These are phyloP conservation scores for Raddia guianensis DNA, from an alignment of 176 grass and related monocot genomes.

Conservation along the genomic window DNA sequence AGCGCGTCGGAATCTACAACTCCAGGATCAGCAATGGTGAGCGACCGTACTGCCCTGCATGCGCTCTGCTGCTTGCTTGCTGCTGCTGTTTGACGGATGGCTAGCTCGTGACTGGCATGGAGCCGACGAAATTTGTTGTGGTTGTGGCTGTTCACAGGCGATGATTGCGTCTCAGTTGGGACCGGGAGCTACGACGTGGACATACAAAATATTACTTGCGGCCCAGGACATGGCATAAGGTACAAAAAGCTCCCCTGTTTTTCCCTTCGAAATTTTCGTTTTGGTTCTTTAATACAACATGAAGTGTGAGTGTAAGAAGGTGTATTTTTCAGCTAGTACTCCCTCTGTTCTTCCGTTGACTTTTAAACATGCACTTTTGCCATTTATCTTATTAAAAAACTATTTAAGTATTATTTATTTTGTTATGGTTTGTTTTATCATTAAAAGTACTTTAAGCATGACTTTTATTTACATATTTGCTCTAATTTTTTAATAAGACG, in stretches of 20 bases:
- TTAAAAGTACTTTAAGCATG: too few species aligned
- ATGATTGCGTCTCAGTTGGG: slow-evolving; percentile 93
- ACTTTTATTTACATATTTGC: too few species aligned
- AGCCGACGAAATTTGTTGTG: slow-evolving; percentile 16
- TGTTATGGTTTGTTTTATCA: too few species aligned
- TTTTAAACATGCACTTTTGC: too few species aligned
- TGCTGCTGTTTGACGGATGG: not conserved
- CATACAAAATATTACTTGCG: slow-evolving; percentile 82
- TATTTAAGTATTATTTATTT: too few species aligned
- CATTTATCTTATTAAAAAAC: too few species aligned
- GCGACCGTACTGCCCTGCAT: not conserved
- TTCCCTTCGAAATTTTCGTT: not conserved
- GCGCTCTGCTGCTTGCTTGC: not conserved
- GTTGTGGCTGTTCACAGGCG: slow-evolving; percentile 50
- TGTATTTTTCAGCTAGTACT: too few species aligned
- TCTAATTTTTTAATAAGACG: too few species aligned
- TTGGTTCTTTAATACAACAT: not conserved
- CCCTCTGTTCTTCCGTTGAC: too few species aligned
- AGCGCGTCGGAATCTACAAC: slow-evolving; percentile 79
- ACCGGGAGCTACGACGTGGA: slow-evolving; percentile 81
- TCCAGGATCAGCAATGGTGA: slow-evolving; percentile 86
- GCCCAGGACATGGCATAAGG: slow-evolving; percentile 88
- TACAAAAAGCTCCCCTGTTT: not conserved
- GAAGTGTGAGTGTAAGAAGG: too few species aligned
- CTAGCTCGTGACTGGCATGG: slow-evolving; percentile 5